Conservation (phyloP, 2,329 filamentous ascomycete genomes). For the Colletotrichum costaricense region DNA sequence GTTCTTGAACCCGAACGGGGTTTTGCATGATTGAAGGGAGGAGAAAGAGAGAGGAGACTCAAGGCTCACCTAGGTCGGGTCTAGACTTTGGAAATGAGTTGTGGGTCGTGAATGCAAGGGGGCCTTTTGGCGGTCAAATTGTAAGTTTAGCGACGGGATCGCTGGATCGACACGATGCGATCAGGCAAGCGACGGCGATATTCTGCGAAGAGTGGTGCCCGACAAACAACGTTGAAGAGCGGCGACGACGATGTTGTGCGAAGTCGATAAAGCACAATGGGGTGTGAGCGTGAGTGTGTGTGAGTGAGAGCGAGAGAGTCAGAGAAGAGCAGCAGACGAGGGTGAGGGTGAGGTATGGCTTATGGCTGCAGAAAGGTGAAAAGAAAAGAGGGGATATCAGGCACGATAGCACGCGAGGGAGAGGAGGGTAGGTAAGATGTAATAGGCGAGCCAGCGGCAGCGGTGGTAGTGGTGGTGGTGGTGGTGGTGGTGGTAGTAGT, state of each 20-base stretch:
- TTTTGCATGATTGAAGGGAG: slow-evolving; percentile 36
- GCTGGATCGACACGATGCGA: slow-evolving; percentile 11
- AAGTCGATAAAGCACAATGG: slow-evolving; percentile 2
- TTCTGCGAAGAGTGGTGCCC: not conserved
- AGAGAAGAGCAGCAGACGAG: not conserved
- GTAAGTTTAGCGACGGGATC: slow-evolving; percentile 21
- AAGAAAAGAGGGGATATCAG: slow-evolving; percentile 37
- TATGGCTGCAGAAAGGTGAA: slow-evolving; percentile 30
- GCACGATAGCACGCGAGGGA: slow-evolving; percentile 33
- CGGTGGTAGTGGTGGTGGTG: not conserved
- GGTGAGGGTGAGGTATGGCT: slow-evolving; percentile 13
- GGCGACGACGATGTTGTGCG: not conserved
- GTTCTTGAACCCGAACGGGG: slow-evolving; percentile 20
- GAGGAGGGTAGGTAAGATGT: slow-evolving; percentile 35
- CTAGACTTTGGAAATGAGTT: slow-evolving; percentile 37
- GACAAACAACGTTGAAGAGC: not conserved
- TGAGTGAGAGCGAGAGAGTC: not conserved
- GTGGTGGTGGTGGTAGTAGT: slow-evolving; percentile 13
- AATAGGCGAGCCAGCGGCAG: slow-evolving; percentile 31
- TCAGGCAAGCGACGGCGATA: not conserved
- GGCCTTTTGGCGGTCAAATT: slow-evolving; percentile 35
- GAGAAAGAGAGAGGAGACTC: slow-evolving; percentile 34
- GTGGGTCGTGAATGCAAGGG: slow-evolving; percentile 39
- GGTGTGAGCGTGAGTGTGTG: not conserved
- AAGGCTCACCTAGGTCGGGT: slow-evolving; percentile 37